Evolutionary conservation across 352 stramenopile genomes (phyloP).

Genomic region (Globisporangium nunn): DNA sequence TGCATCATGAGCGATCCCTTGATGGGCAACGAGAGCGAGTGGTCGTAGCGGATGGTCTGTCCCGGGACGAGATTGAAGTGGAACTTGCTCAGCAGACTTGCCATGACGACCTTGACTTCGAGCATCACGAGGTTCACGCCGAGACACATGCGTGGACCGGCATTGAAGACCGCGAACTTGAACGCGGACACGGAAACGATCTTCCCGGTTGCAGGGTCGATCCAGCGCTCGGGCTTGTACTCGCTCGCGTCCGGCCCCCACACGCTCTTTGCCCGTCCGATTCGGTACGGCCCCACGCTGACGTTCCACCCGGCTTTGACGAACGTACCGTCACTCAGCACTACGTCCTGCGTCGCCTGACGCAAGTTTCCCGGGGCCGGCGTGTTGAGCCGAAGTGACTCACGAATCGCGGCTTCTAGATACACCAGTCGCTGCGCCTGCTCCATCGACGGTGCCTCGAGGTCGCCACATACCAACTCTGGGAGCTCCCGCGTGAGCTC

Average conservation of each 20-base stretch:
- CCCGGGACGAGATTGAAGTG: conserved; percentile 12
- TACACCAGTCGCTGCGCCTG: conserved; percentile 9
- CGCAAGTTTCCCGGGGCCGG: conserved; percentile 23
- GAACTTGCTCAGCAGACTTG: conserved; percentile 22
- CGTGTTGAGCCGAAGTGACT: conserved; percentile 28
- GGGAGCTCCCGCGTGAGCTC: conserved; percentile 16
- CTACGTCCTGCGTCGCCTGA: conserved; percentile 23
- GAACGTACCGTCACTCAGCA: conserved; percentile 54
- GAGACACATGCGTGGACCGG: conserved; percentile 31
- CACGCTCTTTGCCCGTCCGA: conserved; percentile 30
- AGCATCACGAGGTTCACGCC: conserved; percentile 34
- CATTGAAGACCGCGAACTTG: conserved; percentile 39
- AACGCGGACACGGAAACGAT: conserved; percentile 19
- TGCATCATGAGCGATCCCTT: conserved; percentile 7
- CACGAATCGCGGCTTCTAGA: conserved; percentile 16
- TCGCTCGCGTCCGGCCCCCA: conserved; percentile 37
- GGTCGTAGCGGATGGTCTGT: conserved; percentile 9
- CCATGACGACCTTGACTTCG: conserved; percentile 37
- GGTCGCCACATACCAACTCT: neutral
- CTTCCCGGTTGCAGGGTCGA: conserved; percentile 20
- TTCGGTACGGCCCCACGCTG: conserved; percentile 28
- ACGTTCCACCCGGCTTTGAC: conserved; percentile 25
- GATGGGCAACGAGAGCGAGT: conserved; percentile 9
- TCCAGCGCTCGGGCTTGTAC: conserved; percentile 42
- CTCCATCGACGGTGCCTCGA: conserved; percentile 8